These are phyloP conservation scores for Scedosporium boydii DNA, from an alignment of 2,329 filamentous ascomycete species.

Conservation along the genomic window DNA sequence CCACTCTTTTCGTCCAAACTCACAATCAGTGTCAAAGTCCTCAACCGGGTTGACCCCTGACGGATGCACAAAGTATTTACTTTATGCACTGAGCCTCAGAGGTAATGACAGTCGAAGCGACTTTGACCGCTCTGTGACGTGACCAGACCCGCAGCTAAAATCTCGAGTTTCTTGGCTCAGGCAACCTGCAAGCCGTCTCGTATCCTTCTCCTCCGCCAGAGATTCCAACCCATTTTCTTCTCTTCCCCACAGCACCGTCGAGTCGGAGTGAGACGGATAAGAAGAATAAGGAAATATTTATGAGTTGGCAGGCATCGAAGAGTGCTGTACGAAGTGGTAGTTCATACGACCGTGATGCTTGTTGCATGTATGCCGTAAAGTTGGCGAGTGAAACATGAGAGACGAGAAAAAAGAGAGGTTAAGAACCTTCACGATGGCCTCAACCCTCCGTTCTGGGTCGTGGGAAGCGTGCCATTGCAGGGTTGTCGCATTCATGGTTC, in stretches of 20 bases:
- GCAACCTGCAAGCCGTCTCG: neutral
- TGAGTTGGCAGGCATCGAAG: neutral
- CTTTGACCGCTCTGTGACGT: neutral
- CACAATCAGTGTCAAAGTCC: no score
- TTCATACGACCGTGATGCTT: no score
- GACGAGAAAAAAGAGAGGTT: no score
- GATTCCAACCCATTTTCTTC: neutral
- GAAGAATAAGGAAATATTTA: neutral
- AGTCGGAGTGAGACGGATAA: neutral
- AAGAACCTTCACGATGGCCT: no score
- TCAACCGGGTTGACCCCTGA: no score
- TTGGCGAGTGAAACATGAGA: no score
- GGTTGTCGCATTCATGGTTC: no score
- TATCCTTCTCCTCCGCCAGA: neutral
- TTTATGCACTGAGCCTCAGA: neutral
- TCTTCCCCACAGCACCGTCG: neutral
- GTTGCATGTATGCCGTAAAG: no score
- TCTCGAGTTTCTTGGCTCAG: neutral
- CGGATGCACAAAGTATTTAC: no score
- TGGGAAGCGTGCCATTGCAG: no score
- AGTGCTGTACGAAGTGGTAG: neutral
- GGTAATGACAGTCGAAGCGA: neutral
- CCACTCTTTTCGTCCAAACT: no score
- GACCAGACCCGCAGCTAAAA: neutral
- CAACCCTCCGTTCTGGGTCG: no score